phyloP scores from a whole-genome alignment of 179 eudicot genomes.

The Nepenthes alata region DNA sequence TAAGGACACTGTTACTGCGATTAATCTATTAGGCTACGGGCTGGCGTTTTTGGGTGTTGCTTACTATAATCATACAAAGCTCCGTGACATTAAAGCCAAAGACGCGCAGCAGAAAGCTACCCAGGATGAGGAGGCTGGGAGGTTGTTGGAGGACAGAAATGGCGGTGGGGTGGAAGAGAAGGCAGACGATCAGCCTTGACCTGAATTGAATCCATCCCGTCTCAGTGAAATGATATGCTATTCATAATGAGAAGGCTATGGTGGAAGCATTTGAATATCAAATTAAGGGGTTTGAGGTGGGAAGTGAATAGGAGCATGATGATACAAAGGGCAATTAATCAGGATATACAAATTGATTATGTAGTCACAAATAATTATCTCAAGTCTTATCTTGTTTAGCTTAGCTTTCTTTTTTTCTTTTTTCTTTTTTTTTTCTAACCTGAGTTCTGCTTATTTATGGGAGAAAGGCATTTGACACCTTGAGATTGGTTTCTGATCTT shows the following conservation, averaged over 20 bases:
- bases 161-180: conserved; percentile 36
- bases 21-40: conserved; percentile 61
- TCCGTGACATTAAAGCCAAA: conserved; percentile 70
- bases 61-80: conserved; percentile 62
- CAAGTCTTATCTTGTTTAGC: neutral
- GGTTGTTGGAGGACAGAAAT: conserved; percentile 48
- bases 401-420: neutral
- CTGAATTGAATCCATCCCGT: neutral
- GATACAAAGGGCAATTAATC: too few relatives aligned
- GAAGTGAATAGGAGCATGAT: too few relatives aligned
- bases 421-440: neutral
- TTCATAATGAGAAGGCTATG: neutral
- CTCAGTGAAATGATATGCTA: neutral
- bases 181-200: conserved; percentile 38
- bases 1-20: conserved; percentile 67
- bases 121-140: conserved; percentile 48
- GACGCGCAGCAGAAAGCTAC: conserved; percentile 62
- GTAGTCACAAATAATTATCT: neutral
- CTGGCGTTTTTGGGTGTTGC: conserved; percentile 75
- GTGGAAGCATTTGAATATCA: neutral
- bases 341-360: too few relatives aligned
- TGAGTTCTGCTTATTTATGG: too few relatives aligned
- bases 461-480: too few relatives aligned
- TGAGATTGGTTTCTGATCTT: too few relatives aligned
- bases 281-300: too few relatives aligned